Evolutionary conservation across 192 early-diverging fungal genomes (phyloP), one percentile per base, ranked within the genome.

Genomic region (Gryganskiella cystojenkinii): DNA sequence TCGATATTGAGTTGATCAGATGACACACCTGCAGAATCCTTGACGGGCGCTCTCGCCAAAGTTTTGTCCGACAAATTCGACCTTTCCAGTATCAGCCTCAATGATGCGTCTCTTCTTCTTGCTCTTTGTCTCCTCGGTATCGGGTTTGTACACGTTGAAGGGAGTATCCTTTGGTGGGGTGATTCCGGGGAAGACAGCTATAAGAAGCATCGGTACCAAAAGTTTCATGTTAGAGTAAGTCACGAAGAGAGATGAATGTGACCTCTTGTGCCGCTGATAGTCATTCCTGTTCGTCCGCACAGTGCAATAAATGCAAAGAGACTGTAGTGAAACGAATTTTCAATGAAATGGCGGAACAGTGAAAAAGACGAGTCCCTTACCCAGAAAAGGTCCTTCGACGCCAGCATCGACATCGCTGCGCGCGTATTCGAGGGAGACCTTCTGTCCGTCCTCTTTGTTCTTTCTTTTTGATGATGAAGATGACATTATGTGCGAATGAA

Each of bases 51-150:
- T 71, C 40, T 82, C 81, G 59, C 90, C 91, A 85, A 86, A 91
- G 71, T 87, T 92, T 60, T 87, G 82, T 7, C 91, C 94, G 0
- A 88, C 88, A 82, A 88, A 95, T 64, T 89, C 90, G 45, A 94
- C 85, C 74, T 92, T 93, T 31, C 90, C 86, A 2, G 87, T 91
- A 54, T 94, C 90, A 44, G 86, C 90, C 42, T 87, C 88, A 3
- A 94, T 69, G 25, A 90, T 81, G 25, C 85, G 80, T 25, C 64
- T 74, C 53, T 67, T 79, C 59, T 76, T 82, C 44, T 81, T 81
- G 6, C 34, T 33, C 46, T 68, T 71, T 3, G 56, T 14, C 15
- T 79, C 79, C 25, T 60, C 61, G 5, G 67, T 30, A 7, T 68
- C 60, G 24, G 74, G 74, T 56, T 75, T 84, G 54, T 83, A 84